Evolutionary conservation across 2,329 filamentous ascomycete genomes (phyloP).

Genomic region (Pseudogymnoascus pannorum): DNA sequence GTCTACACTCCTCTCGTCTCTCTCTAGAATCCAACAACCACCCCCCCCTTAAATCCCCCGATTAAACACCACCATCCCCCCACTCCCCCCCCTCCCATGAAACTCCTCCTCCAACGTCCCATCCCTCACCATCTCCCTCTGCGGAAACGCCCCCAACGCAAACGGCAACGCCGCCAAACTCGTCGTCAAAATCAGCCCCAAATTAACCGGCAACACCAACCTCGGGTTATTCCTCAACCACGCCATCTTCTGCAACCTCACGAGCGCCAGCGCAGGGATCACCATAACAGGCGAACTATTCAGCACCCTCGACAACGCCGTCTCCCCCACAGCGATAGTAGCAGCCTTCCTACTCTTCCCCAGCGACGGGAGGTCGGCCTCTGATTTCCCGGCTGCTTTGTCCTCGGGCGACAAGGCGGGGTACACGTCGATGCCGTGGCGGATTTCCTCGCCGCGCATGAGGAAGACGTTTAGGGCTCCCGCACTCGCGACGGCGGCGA

Average conservation of each 20-base stretch:
- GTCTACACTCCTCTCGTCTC: neutral
- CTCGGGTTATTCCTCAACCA: constrained; percentile 75
- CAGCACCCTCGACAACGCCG: constrained; percentile 80
- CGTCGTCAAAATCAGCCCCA: constrained; percentile 79
- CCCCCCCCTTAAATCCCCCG: constrained; percentile 61
- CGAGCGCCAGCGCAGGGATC: constrained; percentile 77
- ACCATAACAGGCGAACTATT: constrained; percentile 98
- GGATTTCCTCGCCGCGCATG: constrained; percentile 95
- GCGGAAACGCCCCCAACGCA: constrained; percentile 86
- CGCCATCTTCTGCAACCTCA: constrained; percentile 72
- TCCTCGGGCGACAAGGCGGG: constrained; percentile 68
- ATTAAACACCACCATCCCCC: constrained; percentile 90
- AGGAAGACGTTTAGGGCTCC: constrained; percentile 92
- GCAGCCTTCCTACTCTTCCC: constrained; percentile 87
- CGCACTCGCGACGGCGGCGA: constrained; percentile 87
- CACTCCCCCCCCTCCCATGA: constrained; percentile 67
- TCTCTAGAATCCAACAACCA: neutral
- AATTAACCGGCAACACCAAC: constrained; percentile 73
- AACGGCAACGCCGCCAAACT: constrained; percentile 84
- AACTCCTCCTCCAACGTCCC: constrained; percentile 79
- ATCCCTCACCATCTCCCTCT: constrained; percentile 74
- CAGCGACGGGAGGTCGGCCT: constrained; percentile 60
- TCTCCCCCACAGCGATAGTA: constrained; percentile 84
- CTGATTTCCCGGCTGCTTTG: constrained; percentile 56
- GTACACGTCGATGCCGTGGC: constrained; percentile 85